Conservation (phyloP, 2,329 filamentous ascomycete genomes). For the Cladorrhinum sp. region DNA sequence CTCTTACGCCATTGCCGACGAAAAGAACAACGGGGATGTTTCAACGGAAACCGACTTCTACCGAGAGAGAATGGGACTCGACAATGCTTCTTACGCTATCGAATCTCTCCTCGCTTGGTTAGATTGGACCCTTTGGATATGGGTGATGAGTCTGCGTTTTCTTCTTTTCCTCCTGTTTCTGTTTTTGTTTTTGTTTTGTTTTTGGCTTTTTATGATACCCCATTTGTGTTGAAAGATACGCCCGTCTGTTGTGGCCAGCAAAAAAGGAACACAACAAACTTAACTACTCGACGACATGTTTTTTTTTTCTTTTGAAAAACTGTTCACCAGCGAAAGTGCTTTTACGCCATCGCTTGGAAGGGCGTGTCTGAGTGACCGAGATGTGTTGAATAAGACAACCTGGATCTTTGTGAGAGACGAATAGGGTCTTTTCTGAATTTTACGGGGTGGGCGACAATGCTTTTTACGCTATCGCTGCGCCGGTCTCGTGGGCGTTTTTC, state of each 20-base stretch:
- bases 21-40: not conserved
- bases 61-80: not conserved
- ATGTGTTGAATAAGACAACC: conserved; percentile 13
- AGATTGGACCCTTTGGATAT: not conserved
- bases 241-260: conserved; percentile 42
- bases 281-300: not conserved
- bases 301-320: not conserved
- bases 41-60: not conserved
- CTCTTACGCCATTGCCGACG: conserved; percentile 38
- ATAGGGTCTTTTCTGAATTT: not conserved
- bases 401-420: not conserved
- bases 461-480: conserved; percentile 48
- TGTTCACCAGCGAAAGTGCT: conserved; percentile 54
- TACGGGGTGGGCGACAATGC: conserved; percentile 47
- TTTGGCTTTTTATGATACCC: conserved; percentile 49
- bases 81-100: not conserved
- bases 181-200: conserved; percentile 33
- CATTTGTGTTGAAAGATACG: conserved; percentile 51
- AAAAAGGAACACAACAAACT: not conserved
- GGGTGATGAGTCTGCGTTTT: conserved; percentile 11
- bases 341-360: conserved; percentile 54
- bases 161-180: conserved; percentile 22
- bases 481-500: conserved; percentile 47
- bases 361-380: conserved; percentile 48
- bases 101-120: not conserved